These are phyloP conservation scores for Colletotrichum paranaense DNA, from an alignment of 2,329 filamentous ascomycete species.

Conservation along the genomic window DNA sequence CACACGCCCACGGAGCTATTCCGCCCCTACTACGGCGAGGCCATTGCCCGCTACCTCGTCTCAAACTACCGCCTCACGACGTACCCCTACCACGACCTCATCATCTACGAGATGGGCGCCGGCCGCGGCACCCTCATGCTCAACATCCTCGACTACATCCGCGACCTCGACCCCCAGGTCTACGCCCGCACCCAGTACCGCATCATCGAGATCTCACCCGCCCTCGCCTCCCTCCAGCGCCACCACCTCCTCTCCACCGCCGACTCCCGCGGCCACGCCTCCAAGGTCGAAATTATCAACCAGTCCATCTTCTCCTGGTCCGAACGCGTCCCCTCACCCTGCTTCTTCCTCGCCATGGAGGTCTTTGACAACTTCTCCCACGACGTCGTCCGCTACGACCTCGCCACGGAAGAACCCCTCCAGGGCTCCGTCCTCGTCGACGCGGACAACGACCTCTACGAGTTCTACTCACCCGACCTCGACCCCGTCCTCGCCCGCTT, in stretches of 20 bases:
- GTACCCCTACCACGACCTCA: slow-evolving; percentile 95
- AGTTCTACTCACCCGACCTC: slow-evolving; percentile 86
- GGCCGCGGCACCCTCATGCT: slow-evolving; percentile 98
- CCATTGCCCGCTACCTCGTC: slow-evolving; percentile 94
- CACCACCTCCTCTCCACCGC: slow-evolving; percentile 75
- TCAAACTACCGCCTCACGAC: slow-evolving; percentile 95
- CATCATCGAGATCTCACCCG: slow-evolving; percentile 93
- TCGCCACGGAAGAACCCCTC: slow-evolving; percentile 81
- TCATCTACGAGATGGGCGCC: slow-evolving; percentile 99
- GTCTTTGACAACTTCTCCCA: slow-evolving; percentile 99
- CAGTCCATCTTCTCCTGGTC: slow-evolving; percentile 95
- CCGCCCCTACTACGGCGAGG: slow-evolving; percentile 95
- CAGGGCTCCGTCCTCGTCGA: slow-evolving; percentile 93
- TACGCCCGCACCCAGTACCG: slow-evolving; percentile 94
- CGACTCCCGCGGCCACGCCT: slow-evolving; percentile 78
- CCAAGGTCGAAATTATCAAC: slow-evolving; percentile 95
- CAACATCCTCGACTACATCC: slow-evolving; percentile 97
- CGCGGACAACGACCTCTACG: slow-evolving; percentile 87
- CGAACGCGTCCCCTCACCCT: slow-evolving; percentile 87
- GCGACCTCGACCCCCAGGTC: slow-evolving; percentile 87
- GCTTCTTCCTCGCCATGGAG: slow-evolving; percentile 97
- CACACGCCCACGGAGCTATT: slow-evolving; percentile 99
- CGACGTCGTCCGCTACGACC: slow-evolving; percentile 92
- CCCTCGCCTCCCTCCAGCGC: slow-evolving; percentile 82
- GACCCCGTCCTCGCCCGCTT: slow-evolving; percentile 88